Percentiles rank a stretch among this genome's conserved stretches.
phyloP scores from a whole-genome alignment of 164 flowering plant species.

The Chloranthus sessilifolius region DNA sequence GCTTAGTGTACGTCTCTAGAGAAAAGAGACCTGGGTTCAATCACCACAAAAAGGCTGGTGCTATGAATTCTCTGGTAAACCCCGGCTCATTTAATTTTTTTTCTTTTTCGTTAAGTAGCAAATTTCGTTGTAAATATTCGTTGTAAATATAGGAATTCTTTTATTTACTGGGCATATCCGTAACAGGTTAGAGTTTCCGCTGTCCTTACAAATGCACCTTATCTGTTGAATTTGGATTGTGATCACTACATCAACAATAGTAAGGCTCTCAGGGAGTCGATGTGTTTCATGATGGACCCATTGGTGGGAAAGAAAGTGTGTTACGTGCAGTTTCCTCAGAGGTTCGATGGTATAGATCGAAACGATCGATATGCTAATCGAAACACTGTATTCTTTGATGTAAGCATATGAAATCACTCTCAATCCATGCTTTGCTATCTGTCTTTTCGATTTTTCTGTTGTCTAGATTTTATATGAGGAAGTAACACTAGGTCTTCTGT shows the following conservation, averaged over 20 bases:
- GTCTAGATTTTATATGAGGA: not conserved
- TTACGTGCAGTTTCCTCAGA: constrained; percentile 66
- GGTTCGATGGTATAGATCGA: constrained; percentile 60
- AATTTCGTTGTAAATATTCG: not conserved
- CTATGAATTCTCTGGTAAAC: constrained; percentile 72
- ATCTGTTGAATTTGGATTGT: constrained; percentile 63
- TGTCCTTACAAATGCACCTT: constrained; percentile 62
- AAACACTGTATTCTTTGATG: constrained; percentile 62
- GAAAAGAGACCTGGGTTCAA: constrained; percentile 72
- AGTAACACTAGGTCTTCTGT: not conserved
- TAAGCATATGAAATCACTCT: constrained; percentile 21
- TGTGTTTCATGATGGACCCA: constrained; percentile 84
- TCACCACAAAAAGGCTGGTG: constrained; percentile 80
- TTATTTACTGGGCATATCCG: constrained; percentile 6
- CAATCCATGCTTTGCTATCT: too few species aligned
- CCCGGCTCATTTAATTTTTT: too few species aligned
- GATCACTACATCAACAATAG: constrained; percentile 79
- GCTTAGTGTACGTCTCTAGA: constrained; percentile 64
- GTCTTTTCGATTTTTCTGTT: too few species aligned
- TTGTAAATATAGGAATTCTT: not conserved
- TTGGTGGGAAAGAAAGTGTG: constrained; percentile 49
- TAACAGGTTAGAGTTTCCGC: constrained; percentile 68
- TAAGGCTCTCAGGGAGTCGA: constrained; percentile 61
- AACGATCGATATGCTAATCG: constrained; percentile 60
- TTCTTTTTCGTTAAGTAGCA: too few species aligned